A percentile compares a stretch with the other conserved stretches of the same genome.
These are phyloP conservation scores for Claviceps fusiformis DNA, from an alignment of 2,329 filamentous ascomycete genomes.

Conservation along the genomic window DNA sequence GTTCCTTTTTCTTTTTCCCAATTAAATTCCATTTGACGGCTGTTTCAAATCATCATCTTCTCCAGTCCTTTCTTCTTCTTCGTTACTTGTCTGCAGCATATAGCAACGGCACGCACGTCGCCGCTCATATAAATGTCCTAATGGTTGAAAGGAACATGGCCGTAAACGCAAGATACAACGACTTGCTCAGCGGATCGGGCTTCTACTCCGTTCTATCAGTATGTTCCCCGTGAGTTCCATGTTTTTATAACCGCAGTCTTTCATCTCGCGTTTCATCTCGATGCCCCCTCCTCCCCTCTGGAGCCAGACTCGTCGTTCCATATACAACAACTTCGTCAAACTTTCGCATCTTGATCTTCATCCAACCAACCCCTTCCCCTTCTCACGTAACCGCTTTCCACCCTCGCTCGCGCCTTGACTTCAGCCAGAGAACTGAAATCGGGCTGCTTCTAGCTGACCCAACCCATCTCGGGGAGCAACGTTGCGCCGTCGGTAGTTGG, in stretches of 20 bases:
- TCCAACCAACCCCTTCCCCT: neutral
- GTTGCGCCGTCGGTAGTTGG: slow-evolving; percentile 82
- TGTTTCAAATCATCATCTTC: neutral
- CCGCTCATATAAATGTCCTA: neutral
- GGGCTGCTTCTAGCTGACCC: slow-evolving; percentile 70
- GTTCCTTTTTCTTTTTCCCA: neutral
- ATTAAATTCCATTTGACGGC: neutral
- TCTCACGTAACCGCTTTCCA: no score
- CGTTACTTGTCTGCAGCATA: slow-evolving; percentile 1
- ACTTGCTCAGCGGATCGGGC: neutral
- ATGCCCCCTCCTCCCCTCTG: neutral
- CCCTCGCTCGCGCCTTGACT: neutral
- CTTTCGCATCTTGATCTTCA: neutral
- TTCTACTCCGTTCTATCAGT: neutral
- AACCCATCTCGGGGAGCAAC: slow-evolving; percentile 89
- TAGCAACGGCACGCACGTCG: neutral
- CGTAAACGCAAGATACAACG: neutral
- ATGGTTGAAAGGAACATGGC: neutral
- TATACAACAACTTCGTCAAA: neutral
- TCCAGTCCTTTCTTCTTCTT: neutral
- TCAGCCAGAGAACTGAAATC: slow-evolving; percentile 62
- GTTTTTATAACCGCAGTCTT: neutral
- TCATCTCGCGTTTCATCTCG: neutral
- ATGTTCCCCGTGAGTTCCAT: neutral
- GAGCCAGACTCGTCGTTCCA: neutral